phyloP scores from a whole-genome alignment of 2,329 filamentous ascomycete genomes.

The Colletotrichum sp. region DNA sequence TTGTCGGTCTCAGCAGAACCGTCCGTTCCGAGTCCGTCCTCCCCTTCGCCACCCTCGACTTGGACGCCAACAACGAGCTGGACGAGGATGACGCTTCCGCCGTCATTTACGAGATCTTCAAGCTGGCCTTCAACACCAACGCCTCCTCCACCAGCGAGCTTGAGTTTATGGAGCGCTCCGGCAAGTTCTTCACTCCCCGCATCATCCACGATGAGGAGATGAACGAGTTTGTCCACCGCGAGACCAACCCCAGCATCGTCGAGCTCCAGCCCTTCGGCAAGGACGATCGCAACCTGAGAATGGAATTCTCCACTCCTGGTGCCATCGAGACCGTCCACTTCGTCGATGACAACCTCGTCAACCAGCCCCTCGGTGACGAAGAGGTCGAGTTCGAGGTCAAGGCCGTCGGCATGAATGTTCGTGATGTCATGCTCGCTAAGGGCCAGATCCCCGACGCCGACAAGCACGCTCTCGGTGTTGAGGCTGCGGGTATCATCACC shows the following conservation, averaged over 20 bases:
- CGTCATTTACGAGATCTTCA: conserved; percentile 41
- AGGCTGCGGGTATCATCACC: conserved; percentile 37
- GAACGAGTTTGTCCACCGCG: conserved; percentile 47
- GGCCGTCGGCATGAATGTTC: conserved; percentile 49
- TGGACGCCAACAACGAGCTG: conserved; percentile 41
- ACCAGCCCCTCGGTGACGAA: conserved; percentile 32
- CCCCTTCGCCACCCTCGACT: conserved; percentile 48
- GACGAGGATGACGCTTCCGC: conserved; percentile 31
- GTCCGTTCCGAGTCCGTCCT: conserved; percentile 52
- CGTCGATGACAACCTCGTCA: conserved; percentile 36
- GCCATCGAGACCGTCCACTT: conserved; percentile 45
- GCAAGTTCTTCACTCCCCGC: conserved; percentile 42
- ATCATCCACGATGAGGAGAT: conserved; percentile 44
- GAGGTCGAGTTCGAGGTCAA: conserved; percentile 49
- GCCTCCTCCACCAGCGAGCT: conserved; percentile 40
- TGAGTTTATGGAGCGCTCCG: conserved; percentile 46
- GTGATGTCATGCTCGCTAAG: conserved; percentile 50
- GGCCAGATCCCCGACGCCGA: conserved; percentile 38
- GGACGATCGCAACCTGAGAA: conserved; percentile 34
- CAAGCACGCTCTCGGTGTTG: conserved; percentile 29
- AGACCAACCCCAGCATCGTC: conserved; percentile 41
- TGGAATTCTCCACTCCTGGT: conserved; percentile 42
- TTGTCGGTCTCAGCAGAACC: conserved; percentile 48
- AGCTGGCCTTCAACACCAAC: conserved; percentile 36
- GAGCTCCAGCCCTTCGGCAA: conserved; percentile 46